phyloP scores from a whole-genome alignment of 2,329 filamentous ascomycete species.

The Colletotrichum neosansevieriae region DNA sequence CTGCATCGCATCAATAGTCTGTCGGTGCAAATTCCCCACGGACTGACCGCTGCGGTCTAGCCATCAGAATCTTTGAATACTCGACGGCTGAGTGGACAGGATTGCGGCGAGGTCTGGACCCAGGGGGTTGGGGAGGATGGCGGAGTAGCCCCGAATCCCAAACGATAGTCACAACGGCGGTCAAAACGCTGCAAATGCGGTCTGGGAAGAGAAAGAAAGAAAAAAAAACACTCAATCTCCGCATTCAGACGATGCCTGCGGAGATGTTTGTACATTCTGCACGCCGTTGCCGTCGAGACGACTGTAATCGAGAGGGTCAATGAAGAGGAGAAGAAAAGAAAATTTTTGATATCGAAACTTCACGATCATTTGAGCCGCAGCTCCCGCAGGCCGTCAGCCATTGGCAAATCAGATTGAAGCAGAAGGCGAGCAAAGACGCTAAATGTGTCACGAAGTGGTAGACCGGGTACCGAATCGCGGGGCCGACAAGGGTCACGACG shows the following conservation, averaged over 20 bases:
- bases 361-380: slow-evolving; percentile 33
- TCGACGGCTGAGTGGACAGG: slow-evolving; percentile 26
- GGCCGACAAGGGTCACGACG: slow-evolving; percentile 34
- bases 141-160: slow-evolving; percentile 19
- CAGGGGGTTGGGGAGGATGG: slow-evolving; percentile 32
- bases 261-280: slow-evolving; percentile 13
- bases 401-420: slow-evolving; percentile 35
- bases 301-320: slow-evolving; percentile 2
- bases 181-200: slow-evolving; percentile 31
- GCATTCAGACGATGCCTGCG: slow-evolving; percentile 1
- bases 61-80: slow-evolving; percentile 1
- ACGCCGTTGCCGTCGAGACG: slow-evolving; percentile 36
- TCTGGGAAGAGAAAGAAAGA: neutral
- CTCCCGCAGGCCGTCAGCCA: slow-evolving; percentile 32
- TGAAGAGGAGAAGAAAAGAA: slow-evolving; percentile 26
- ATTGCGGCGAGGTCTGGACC: slow-evolving; percentile 25
- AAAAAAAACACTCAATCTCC: slow-evolving; percentile 2
- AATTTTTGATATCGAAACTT: slow-evolving; percentile 31
- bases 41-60: slow-evolving; percentile 31
- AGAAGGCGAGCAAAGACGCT: slow-evolving; percentile 26
- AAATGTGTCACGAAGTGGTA: slow-evolving; percentile 32
- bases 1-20: slow-evolving; percentile 18
- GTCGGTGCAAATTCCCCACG: slow-evolving; percentile 15
- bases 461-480: slow-evolving; percentile 35
- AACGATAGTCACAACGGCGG: slow-evolving; percentile 36